Evolutionary conservation across 805 yeast species (phyloP).

Genomic region (Soucietia sequanensis): DNA sequence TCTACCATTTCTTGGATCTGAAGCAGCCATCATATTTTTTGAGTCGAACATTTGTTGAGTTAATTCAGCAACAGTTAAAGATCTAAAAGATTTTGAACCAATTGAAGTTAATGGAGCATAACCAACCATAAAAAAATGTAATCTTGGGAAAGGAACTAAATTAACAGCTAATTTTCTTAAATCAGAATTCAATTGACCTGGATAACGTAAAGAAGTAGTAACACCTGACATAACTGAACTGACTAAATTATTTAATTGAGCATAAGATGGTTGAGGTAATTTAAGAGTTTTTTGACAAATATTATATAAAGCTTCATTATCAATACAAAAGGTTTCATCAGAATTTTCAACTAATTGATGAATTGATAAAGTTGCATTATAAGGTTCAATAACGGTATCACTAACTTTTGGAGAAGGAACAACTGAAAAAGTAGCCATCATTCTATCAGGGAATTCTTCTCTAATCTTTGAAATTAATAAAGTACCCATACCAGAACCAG

Average conservation of each 20-base stretch:
- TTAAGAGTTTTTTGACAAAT: slow-evolving; percentile 86
- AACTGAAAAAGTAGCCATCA: slow-evolving; percentile 94
- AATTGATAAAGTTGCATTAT: slow-evolving; percentile 86
- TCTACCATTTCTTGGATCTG: slow-evolving; percentile 87
- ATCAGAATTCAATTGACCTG: slow-evolving; percentile 93
- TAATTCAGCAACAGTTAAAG: slow-evolving; percentile 84
- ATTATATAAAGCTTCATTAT: slow-evolving; percentile 89
- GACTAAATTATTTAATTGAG: slow-evolving; percentile 77
- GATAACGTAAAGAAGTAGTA: slow-evolving; percentile 89
- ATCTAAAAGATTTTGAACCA: slow-evolving; percentile 78
- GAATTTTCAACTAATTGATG: slow-evolving; percentile 90
- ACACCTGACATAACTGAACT: slow-evolving; percentile 95
- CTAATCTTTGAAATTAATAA: slow-evolving; percentile 78
- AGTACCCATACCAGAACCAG: slow-evolving; percentile 97
- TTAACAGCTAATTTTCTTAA: slow-evolving; percentile 91
- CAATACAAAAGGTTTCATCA: slow-evolving; percentile 93
- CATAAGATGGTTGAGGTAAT: slow-evolving; percentile 73
- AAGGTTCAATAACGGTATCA: slow-evolving; percentile 94
- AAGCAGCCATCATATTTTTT: slow-evolving; percentile 93
- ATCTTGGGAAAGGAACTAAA: slow-evolving; percentile 91
- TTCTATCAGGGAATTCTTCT: slow-evolving; percentile 92
- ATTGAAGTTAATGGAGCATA: slow-evolving; percentile 87
- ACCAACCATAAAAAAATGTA: slow-evolving; percentile 94
- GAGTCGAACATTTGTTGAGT: slow-evolving; percentile 93
- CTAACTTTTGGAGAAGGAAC: slow-evolving; percentile 89